Percentiles rank a stretch among this genome's conserved stretches.
phyloP scores from a whole-genome alignment of 1,284 basidiomycete species.

The Ceratobasidium sp. region DNA sequence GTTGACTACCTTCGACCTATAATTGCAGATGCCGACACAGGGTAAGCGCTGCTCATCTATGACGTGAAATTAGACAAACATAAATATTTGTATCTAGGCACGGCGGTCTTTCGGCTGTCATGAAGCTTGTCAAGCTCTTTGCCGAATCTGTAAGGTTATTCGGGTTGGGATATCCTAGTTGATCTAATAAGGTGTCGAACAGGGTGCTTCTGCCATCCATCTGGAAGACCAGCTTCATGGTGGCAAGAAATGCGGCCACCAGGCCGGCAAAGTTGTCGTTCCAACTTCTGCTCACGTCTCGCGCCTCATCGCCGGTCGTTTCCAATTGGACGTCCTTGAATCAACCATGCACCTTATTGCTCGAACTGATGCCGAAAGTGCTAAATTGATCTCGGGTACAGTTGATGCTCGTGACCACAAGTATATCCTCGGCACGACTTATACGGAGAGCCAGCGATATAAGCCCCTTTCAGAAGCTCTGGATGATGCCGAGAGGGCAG shows the following conservation, averaged over 20 bases:
- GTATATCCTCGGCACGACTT: slow-evolving; percentile 78
- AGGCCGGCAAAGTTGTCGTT: slow-evolving; percentile 93
- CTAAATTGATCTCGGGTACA: slow-evolving; percentile 82
- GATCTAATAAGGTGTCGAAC: slow-evolving; percentile 13
- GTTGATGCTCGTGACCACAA: slow-evolving; percentile 75
- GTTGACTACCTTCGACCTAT: slow-evolving; percentile 93
- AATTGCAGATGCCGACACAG: slow-evolving; percentile 93
- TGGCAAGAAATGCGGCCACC: slow-evolving; percentile 92
- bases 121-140: slow-evolving; percentile 95
- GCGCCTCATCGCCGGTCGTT: slow-evolving; percentile 81
- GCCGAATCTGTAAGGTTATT: slow-evolving; percentile 75
- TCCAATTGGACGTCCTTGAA: slow-evolving; percentile 88
- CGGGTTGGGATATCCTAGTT: neutral
- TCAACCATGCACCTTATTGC: slow-evolving; percentile 89
- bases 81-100: slow-evolving; percentile 59
- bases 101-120: slow-evolving; percentile 91
- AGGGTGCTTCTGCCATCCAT: slow-evolving; percentile 89
- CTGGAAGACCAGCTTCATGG: slow-evolving; percentile 93
- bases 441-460: slow-evolving; percentile 48
- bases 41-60: slow-evolving; percentile 59
- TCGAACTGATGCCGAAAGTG: slow-evolving; percentile 92
- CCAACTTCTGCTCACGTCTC: slow-evolving; percentile 87
- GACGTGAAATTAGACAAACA: neutral
- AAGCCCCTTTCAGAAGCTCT: slow-evolving; percentile 77
- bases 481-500: slow-evolving; percentile 73